Evolutionary conservation across 164 flowering plant species (phyloP), one percentile per base, ranked within the genome.

Genomic region (Magnolia kwangsiensis): DNA sequence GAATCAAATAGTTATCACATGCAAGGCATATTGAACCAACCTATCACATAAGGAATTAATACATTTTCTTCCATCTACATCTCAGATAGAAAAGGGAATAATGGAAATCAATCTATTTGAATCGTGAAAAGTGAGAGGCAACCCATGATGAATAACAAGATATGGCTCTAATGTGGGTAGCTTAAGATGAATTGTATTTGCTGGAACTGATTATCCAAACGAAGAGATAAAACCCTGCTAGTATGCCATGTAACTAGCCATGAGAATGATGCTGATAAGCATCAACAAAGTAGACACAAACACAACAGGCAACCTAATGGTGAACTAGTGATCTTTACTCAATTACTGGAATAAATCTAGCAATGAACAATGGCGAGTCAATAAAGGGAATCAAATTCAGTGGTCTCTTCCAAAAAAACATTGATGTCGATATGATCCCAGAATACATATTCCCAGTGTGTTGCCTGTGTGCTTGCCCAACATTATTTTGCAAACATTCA

Each of bases 1-100:
- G 29, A 27, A 27, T 27, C 29, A 27, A 27, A 27, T 27, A 1
- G 29, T 27, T 27, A 27, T 27, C 29, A 27, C 29, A 27, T 27
- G 29, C 29, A 27, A 1, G 29, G 29, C 29, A 27, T 27, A 27
- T 2, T 1, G 29, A 27, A 27, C 29, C 29, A 27, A 27, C 29
- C 29, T 27, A 27, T 27, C 27, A 27, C 29, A 27, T 1, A 27
- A 27, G 29, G 29, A 27, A n/a, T n/a, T n/a, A n/a, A 27, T 27
- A 27, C 29, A 2, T 27, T 0, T 27, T 78, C 69, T 86, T 67
- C 96, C 98, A 88, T 86, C 99, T 95, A 87, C 82, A 85, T 74
- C 59, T 78, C 50, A 68, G 20, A 29, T 64, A 10, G 68, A 23
- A 81, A 29, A 73, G 63, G 64, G 29, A 70, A 72, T 7, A 66